phyloP scores from a whole-genome alignment of 192 early-diverging fungal genomes.

The Chytriomyces sp. region DNA sequence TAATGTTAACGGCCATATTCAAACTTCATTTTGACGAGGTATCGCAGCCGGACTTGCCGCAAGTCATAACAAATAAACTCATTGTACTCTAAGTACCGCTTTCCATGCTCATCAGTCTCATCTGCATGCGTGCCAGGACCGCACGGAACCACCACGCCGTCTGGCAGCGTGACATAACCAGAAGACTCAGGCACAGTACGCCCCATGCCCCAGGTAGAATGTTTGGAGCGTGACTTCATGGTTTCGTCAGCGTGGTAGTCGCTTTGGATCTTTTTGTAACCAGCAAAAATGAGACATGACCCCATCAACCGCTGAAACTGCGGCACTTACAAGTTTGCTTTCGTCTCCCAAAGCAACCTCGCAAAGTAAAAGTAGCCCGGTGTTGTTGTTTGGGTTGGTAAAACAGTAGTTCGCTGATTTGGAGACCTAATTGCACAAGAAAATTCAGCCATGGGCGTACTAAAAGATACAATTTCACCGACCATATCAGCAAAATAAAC shows the following conservation, averaged over 20 bases:
- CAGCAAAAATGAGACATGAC: not conserved
- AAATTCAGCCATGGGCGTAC: not conserved
- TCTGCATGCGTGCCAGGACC: conserved; percentile 37
- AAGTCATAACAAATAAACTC: conserved; percentile 81
- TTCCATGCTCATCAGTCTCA: conserved; percentile 6
- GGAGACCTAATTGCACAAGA: conserved; percentile 33
- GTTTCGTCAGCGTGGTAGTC: conserved; percentile 59
- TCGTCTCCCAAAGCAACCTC: conserved; percentile 75
- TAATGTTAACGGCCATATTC: too few relatives aligned
- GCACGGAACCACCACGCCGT: conserved; percentile 56
- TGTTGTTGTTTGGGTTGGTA: conserved; percentile 34
- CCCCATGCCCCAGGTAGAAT: conserved; percentile 71
- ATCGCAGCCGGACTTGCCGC: conserved; percentile 65
- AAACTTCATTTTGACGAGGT: conserved; percentile 31
- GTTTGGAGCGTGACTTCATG: conserved; percentile 41
- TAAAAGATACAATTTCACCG: conserved; percentile 1
- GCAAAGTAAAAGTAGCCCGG: conserved; percentile 71
- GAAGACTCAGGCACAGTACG: conserved; percentile 57
- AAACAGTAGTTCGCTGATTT: conserved; percentile 77
- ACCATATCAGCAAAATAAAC: conserved; percentile 84
- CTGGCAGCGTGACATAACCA: conserved; percentile 37
- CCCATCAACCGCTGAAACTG: not conserved
- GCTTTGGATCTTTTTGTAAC: conserved; percentile 25
- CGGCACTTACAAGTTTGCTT: conserved; percentile 15
- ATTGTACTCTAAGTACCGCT: conserved; percentile 59